Evolutionary conservation across 2,329 filamentous ascomycete genomes (phyloP).

Genomic region (Neonectria hederae): DNA sequence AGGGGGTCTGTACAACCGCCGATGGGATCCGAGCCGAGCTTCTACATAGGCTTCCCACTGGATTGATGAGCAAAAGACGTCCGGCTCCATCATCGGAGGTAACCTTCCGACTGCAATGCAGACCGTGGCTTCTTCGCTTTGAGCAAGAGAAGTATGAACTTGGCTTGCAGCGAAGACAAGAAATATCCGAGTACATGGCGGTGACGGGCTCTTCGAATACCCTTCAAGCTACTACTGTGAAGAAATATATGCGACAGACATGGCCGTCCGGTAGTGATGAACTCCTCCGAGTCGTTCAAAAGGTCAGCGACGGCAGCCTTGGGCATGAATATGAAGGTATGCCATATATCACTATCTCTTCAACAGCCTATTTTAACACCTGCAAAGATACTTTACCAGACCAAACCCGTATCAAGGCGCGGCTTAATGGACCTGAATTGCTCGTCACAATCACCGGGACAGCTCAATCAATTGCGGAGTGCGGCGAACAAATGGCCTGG

Average conservation of each 20-base stretch:
- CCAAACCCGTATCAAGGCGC: not conserved
- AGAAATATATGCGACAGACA: not conserved
- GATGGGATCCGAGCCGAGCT: not conserved
- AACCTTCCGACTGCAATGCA: not conserved
- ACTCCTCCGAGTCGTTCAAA: not conserved
- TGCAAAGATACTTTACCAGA: not conserved
- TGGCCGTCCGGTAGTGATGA: not conserved
- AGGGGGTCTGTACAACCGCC: not conserved
- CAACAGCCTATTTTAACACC: not conserved
- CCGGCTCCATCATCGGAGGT: not conserved
- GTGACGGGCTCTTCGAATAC: not conserved
- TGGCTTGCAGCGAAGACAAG: not conserved
- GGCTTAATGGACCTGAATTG: not conserved
- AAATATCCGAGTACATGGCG: not conserved
- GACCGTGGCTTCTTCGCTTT: not conserved
- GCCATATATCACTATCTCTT: too few species aligned
- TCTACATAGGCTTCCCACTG: not conserved
- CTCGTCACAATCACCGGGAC: not conserved
- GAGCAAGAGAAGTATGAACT: not conserved
- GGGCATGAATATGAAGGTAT: not conserved
- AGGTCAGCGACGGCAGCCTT: not conserved
- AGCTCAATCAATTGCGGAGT: not conserved
- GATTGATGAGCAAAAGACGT: not conserved
- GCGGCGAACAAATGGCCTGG: not conserved
- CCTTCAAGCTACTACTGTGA: not conserved